Base-by-base conservation (phyloP, 306 rosid genomes). In the Cicer bijugum region DNA sequence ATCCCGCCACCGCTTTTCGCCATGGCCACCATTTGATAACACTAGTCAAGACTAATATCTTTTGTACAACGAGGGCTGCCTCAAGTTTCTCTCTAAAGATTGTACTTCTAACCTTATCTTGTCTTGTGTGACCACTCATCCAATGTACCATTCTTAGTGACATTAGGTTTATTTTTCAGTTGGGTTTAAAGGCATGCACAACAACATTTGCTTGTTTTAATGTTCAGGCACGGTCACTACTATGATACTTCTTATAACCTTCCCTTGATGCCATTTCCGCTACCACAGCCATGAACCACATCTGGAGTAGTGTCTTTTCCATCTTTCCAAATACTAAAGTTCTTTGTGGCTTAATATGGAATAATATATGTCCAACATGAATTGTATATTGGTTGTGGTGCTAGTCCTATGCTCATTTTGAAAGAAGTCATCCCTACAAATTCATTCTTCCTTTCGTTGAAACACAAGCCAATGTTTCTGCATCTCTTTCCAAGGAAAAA, bases 281-380 rank as follows among this genome's bases (percentile, higher is more conserved):
- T 87, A 64, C 76, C 84, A 63, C 90, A 82, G 71, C 86, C 83
- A 19, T 80, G 87, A 67, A 28, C 55, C 45, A 71, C 68, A 19
- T 84, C 88, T 43, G 80, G 75, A 20, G 82, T 87, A 20, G 82
- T 87, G 59, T 71, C 72, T 80, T 92, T 71, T 80, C 84, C 81
- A 69, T 85, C 88, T 50, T 91, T 91, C 59, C 89, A 90, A 79
- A 89, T 87, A 60, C 76, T 83, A 43, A 93, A 91, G 35, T 73
- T 76, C 88, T 73, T 62, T 82, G 83, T 84, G 61, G 83, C 88
- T 55, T 88, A 87, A 69, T 87, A 90, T 76, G 90, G 91, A 58
- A 88, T 86, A 55, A 75, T 87, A 42, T 86, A 85, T 77, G 89
- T 87, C 52, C 62, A 82, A 48, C 83, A 88, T 70, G 93, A 85